A percentile compares a stretch with the other conserved stretches of the same genome.
Conservation (phyloP, 768 basidiomycete species). For the Amanita rimosa region DNA sequence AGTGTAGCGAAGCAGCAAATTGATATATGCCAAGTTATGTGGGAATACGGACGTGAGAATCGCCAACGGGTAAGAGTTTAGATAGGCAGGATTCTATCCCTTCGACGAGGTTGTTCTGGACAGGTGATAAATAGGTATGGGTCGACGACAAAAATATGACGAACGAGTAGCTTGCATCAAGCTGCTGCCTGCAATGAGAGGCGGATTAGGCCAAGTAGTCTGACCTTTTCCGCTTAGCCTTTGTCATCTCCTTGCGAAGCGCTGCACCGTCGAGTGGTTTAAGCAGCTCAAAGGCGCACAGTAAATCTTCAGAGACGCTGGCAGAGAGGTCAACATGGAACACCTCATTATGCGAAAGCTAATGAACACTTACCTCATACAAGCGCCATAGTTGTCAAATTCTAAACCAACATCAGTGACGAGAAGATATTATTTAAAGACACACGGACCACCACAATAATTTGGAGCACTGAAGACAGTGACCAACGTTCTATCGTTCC, state of each 20-base stretch:
- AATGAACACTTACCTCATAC: conserved; percentile 61
- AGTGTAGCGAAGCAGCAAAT: not conserved
- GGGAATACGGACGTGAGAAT: conserved; percentile 1
- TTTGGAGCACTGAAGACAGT: conserved; percentile 99
- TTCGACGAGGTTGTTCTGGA: conserved; percentile 1
- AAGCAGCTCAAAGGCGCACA: conserved; percentile 95
- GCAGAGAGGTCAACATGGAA: conserved; percentile 8
- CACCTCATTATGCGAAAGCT: conserved; percentile 1
- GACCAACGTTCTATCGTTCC: conserved; percentile 97
- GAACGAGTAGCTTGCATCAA: conserved; percentile 8
- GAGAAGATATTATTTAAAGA: conserved; percentile 5
- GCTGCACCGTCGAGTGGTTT: conserved; percentile 94
- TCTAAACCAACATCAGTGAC: conserved; percentile 31
- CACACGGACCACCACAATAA: conserved; percentile 79
- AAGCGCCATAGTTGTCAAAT: conserved; percentile 92
- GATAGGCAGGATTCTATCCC: not conserved
- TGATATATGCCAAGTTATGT: not conserved
- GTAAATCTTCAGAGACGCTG: conserved; percentile 91
- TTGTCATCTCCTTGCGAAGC: conserved; percentile 96
- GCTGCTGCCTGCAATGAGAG: not conserved
- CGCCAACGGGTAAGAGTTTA: not conserved
- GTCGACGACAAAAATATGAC: not conserved
- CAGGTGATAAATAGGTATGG: conserved; percentile 5
- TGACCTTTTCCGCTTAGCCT: conserved; percentile 95
- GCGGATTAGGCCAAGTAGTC: conserved; percentile 10